These are phyloP conservation scores for Tricladium varicosporioides DNA, from an alignment of 2,329 filamentous ascomycete genomes.

Conservation along the genomic window DNA sequence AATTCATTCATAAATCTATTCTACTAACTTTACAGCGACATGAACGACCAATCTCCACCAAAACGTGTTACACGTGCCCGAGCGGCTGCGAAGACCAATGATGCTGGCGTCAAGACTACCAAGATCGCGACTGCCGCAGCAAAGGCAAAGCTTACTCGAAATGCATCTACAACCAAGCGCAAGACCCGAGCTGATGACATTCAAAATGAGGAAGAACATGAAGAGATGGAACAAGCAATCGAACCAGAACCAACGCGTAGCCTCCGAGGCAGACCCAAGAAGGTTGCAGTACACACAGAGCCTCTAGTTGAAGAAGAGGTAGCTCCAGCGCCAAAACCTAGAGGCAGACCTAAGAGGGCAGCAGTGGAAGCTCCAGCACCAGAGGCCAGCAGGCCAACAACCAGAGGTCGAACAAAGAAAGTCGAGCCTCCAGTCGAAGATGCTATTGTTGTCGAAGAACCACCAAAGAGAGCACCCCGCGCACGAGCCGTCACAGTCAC, in stretches of 20 bases:
- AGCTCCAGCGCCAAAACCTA: slow-evolving; percentile 31
- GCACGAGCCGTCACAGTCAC: slow-evolving; percentile 36
- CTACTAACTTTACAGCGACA: slow-evolving; percentile 32
- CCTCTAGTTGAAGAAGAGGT: slow-evolving; percentile 22
- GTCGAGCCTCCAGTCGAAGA: slow-evolving; percentile 22
- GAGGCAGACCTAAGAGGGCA: slow-evolving; percentile 46
- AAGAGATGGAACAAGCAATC: slow-evolving; percentile 29
- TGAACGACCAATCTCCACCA: slow-evolving; percentile 55
- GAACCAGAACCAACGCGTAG: slow-evolving; percentile 33
- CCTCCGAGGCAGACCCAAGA: slow-evolving; percentile 47
- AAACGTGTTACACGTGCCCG: slow-evolving; percentile 57
- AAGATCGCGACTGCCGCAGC: slow-evolving; percentile 49
- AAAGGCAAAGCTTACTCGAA: slow-evolving; percentile 37
- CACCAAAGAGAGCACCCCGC: slow-evolving; percentile 39
- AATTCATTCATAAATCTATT: slow-evolving; percentile 3
- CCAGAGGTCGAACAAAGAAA: slow-evolving; percentile 31
- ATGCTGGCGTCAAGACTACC: slow-evolving; percentile 41
- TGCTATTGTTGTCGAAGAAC: slow-evolving; percentile 33
- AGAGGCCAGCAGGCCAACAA: slow-evolving; percentile 20
- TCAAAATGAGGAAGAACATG: slow-evolving; percentile 47
- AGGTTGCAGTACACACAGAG: slow-evolving; percentile 33
- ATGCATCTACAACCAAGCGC: slow-evolving; percentile 43
- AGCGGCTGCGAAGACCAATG: slow-evolving; percentile 41
- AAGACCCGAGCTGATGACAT: slow-evolving; percentile 55
- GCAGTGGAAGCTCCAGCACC: slow-evolving; percentile 20